Base-by-base conservation (phyloP, 2,329 filamentous ascomycete genomes). In the Cladosporium phlei region DNA sequence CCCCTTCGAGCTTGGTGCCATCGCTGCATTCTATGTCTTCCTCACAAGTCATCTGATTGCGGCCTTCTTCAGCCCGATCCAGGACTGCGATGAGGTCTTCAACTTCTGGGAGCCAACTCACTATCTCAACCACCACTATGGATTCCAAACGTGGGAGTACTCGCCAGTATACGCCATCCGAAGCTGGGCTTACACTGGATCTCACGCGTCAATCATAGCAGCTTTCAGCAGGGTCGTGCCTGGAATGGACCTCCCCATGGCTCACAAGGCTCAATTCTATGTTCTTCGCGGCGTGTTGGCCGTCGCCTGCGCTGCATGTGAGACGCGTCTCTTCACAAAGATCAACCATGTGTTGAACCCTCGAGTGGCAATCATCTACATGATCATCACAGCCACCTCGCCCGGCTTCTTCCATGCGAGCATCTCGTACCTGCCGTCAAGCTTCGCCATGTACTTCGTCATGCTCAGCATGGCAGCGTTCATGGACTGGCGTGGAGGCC, bases 31-130 rank as follows among this genome's bases (percentile, higher is more conserved):
- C 65, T 93, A 86, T 62, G 68, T 88, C 53, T 93, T 94, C 65
- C 72, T 94, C 35, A 71, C 74, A 22, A 83, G 85, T 54, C 88
- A 88, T 62, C 55, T 85, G 14, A 59, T 91, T 17, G 86, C 91
- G 5, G 93, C 91, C 9, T 61, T 85, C 24, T 91, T 84, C 64
- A 83, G 89, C 2, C 93, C 93, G 0, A 95, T 98, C 55, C 90
- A 96, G 66, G 93, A 98, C 68, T 98, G 93, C 65, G 93, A 98
- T 60, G 93, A 98, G 72, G 91, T 91, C 9, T 98, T 95, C 77
- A 98, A 98, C 66, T 98, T 95, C 73, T 98, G 91, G 89, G 93
- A 98, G 61, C 91, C 93, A 0, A 82, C 90, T 0, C 93, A 98
- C 68, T 98, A 96, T 67, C 78, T 98, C 21, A 85, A 82, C 49